Percentiles rank a stretch among this genome's conserved stretches.
Conservation (phyloP, 1,284 basidiomycete species). For the Tilletiopsis washingtonensis region DNA sequence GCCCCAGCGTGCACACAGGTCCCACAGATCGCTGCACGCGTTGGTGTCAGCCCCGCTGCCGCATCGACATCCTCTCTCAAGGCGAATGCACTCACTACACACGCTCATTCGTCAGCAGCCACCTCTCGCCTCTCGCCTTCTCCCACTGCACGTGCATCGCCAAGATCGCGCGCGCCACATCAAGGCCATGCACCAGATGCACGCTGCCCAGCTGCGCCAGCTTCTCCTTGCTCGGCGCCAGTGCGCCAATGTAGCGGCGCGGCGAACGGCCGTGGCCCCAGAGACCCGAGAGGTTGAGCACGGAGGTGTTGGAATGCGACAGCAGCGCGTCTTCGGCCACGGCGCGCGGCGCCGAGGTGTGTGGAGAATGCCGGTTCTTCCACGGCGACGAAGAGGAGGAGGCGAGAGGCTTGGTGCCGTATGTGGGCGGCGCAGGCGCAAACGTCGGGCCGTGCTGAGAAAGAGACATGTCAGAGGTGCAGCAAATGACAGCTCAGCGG, state of each 20-base stretch:
- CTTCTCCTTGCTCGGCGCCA: slow-evolving; percentile 22
- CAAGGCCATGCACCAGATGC: slow-evolving; percentile 34
- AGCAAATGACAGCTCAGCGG: no score
- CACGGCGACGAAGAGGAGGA: slow-evolving; percentile 8
- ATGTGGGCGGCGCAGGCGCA: no score
- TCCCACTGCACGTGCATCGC: slow-evolving; percentile 14
- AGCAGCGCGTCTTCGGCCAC: slow-evolving; percentile 3
- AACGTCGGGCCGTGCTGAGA: no score
- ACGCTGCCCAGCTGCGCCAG: slow-evolving; percentile 23
- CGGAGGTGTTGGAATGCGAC: slow-evolving; percentile 6
- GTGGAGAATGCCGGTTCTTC: slow-evolving; percentile 5
- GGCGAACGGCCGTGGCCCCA: slow-evolving; percentile 29
- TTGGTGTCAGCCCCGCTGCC: no score
- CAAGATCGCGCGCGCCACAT: slow-evolving; percentile 29
- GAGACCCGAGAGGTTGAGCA: slow-evolving; percentile 31
- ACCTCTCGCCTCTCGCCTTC: slow-evolving; percentile 21
- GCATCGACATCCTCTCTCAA: no score
- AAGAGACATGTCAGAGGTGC: no score
- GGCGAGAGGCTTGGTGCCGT: no score
- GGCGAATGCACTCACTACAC: slow-evolving; percentile 10
- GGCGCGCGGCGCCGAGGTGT: slow-evolving; percentile 1
- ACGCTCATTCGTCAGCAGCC: slow-evolving; percentile 25
- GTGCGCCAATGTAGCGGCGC: slow-evolving; percentile 19
- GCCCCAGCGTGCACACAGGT: slow-evolving; percentile 6
- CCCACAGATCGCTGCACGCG: slow-evolving; percentile 13